Base-by-base conservation (phyloP, 1,284 basidiomycete genomes). In the Hypsizygus ulmarius region DNA sequence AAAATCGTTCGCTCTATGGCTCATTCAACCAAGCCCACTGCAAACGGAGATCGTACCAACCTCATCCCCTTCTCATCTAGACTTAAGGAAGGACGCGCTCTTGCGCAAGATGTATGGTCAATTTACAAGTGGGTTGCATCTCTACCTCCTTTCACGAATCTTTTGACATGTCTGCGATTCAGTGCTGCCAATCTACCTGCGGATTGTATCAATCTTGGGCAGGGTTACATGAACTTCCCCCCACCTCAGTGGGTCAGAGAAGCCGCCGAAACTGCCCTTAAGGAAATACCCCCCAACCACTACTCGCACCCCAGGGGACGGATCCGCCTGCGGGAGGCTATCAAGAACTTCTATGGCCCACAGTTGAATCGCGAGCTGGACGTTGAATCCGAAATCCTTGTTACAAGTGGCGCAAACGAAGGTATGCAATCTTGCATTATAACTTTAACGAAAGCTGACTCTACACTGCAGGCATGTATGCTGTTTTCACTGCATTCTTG, bases 321-420 rank as follows among this genome's bases (percentile, higher is more conserved):
- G 50, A 78, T 89, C 29, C 82, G 91, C 52, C 78, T 97, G 39
- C 78, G 95, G 28, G 77, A 94, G 55, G 95, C 94, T 3, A 82
- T 97, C 60, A 86, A 84, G 60, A 73, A 79, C 10, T 84, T 87
- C 64, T 95, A 93, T 64, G 79, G 82, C 34, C 74, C 84, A 5
- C 78, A 82, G 53, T 78, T 95, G 47, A 77, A 80, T 6, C 78
- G 90, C 45, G 74, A 84, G 12, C 77, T 99, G 21, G 83, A 94
- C 61, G 75, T 87, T 7, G 92, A 97, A 59, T 79, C 80, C 0
- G 94, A 99, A 66, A 93, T 99, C 40, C 73, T 94, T 32, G 87
- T 99, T 35, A 96, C 95, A 0, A 93, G 94, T 52, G 97, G 97
- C 36, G 95, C 95, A 2, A 99, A 97, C 65, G 90, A 94, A 79